Base-by-base conservation (phyloP, 179 eudicot genomes). In the Beta macrorhiza region DNA sequence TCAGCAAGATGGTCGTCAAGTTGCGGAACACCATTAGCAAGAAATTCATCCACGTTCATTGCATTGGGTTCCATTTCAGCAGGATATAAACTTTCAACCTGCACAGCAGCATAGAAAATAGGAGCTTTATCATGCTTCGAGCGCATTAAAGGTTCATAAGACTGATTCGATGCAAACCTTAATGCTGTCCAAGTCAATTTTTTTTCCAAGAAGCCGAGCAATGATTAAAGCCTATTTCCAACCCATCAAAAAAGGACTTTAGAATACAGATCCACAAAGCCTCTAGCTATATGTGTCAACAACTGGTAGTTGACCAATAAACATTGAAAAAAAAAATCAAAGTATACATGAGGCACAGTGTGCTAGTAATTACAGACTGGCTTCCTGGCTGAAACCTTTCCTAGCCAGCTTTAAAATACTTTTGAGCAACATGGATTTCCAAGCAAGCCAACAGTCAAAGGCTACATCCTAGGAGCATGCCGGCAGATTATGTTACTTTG, bases 61-160 rank as follows among this genome's bases (percentile, higher is more conserved):
- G 78, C 79, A 80, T 82, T 78, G 59, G 97, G 92, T 81, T 93
- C 97, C 99, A 96, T 90, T 81, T 88, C 89, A 52, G 72, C 88
- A 72, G 97, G 98, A 81, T 90, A 93, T 84, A 96, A 87, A 85
- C 99, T 96, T 82, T 96, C 94, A 67, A 96, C 87, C 99, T 95
- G 74, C 56, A 69, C 47, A 83, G 57, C 42, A 67, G 57, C 42
- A 67, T 42, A 58, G 0, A 42, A 70, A 15, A 56, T 52, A 22
- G 32, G 75, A 51, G 52, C 72, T 68, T 63, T 58, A 58, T 14
- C 64, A 75, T 13, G 53, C 72, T 67, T 61, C 29, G 37, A 8
- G 59, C 15, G 69, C 64, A 76, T 70, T 44, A 82, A 55, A 32
- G 49, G n/a, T 56, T 17, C 51, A 72, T 22, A 79, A 12, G 29